These are phyloP conservation scores for Cyamopsis tetragonoloba DNA, from an alignment of 306 rosid genomes.

Conservation along the genomic window DNA sequence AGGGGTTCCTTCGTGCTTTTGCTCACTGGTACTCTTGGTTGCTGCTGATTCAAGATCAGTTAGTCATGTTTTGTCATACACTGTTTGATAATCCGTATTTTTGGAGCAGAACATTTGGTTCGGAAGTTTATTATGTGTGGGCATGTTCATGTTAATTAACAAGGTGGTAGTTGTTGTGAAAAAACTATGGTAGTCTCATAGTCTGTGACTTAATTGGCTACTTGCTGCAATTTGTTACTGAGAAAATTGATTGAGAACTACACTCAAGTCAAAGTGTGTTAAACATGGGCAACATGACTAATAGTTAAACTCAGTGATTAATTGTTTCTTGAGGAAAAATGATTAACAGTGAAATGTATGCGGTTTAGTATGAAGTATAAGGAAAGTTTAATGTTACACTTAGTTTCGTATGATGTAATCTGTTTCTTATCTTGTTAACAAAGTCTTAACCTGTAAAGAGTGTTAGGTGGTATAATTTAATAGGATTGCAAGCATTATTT, in stretches of 20 bases:
- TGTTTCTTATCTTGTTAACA: not conserved
- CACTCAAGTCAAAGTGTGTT: not conserved
- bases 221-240: conserved; percentile 12
- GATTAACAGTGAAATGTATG: too few relatives aligned
- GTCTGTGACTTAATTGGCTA: not conserved
- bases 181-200: not conserved
- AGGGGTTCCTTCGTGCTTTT: not conserved
- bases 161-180: not conserved
- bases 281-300: conserved; percentile 12
- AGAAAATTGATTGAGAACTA: not conserved
- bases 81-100: not conserved
- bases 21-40: not conserved
- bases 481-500: not conserved
- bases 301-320: not conserved
- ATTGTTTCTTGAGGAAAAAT: not conserved
- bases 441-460: not conserved
- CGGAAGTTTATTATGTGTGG: not conserved
- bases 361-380: not conserved
- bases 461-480: not conserved
- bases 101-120: not conserved
- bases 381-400: not conserved
- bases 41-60: conserved; percentile 8
- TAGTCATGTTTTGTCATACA: not conserved
- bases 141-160: conserved; percentile 1
- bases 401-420: not conserved